Evolutionary conservation across 208 protist genomes (phyloP).

Genomic region (Leishmania aethiopica): DNA sequence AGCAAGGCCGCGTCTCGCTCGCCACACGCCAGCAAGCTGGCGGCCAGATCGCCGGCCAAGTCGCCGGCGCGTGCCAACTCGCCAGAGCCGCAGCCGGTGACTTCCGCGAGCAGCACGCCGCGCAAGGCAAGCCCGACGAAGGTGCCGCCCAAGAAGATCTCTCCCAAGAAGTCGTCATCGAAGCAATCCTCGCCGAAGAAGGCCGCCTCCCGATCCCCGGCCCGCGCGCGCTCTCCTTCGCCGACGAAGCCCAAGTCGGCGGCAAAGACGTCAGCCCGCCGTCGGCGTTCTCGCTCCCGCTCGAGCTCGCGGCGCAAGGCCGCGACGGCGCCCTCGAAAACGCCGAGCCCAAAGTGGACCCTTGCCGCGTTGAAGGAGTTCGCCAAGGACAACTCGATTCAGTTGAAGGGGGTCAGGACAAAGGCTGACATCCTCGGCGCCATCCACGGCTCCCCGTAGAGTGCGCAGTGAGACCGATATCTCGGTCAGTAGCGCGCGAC

Average conservation of each 20-base stretch:
- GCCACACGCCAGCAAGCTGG: constrained; percentile 10
- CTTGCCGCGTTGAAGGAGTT: constrained; percentile 64
- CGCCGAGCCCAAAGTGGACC: constrained; percentile 66
- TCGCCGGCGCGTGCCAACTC: constrained; percentile 11
- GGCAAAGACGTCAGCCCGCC: constrained; percentile 14
- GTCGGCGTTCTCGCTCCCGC: constrained; percentile 12
- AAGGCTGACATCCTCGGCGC: constrained; percentile 73
- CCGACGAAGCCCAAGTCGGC: constrained; percentile 26
- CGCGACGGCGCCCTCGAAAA: constrained; percentile 2
- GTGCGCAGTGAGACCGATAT: not conserved
- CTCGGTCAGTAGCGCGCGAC: not conserved
- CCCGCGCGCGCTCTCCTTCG: constrained; percentile 21
- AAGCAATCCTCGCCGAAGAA: not conserved
- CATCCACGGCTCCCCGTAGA: constrained; percentile 37
- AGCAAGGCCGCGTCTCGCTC: constrained; percentile 2
- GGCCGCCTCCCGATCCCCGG: constrained; percentile 22
- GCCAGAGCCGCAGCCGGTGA: not conserved
- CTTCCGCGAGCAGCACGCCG: constrained; percentile 1
- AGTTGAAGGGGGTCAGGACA: constrained; percentile 36
- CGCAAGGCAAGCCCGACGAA: constrained; percentile 26
- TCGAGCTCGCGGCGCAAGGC: constrained; percentile 8
- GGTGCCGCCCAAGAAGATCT: constrained; percentile 5
- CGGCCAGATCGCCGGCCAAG: constrained; percentile 8
- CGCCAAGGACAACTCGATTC: constrained; percentile 65
- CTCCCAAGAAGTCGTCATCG: constrained; percentile 11